Evolutionary conservation across 2,329 filamentous ascomycete genomes (phyloP).

Genomic region (Exophiala alcalophila): DNA sequence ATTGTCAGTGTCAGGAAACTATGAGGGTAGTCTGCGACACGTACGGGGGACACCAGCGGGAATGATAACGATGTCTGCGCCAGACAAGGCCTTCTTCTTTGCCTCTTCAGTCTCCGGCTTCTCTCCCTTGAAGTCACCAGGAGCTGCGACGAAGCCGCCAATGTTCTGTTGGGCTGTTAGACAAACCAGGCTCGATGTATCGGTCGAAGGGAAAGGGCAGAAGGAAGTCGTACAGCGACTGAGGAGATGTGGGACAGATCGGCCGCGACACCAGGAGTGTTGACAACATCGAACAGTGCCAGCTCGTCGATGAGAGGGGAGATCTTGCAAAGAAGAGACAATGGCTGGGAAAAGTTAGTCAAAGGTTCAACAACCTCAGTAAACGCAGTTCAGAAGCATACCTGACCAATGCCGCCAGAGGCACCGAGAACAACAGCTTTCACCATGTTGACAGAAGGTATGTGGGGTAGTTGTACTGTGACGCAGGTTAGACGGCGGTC

Average conservation of each 20-base stretch:
- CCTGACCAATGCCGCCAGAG: conserved; percentile 97
- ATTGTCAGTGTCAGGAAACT: conserved; percentile 23
- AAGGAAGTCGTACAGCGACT: conserved; percentile 64
- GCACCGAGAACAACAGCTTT: conserved; percentile 79
- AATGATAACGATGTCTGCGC: conserved; percentile 94
- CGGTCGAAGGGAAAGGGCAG: conserved; percentile 13
- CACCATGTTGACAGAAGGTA: conserved; percentile 43
- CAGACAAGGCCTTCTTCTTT: conserved; percentile 82
- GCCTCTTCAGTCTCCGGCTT: conserved; percentile 63
- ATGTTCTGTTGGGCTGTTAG: conserved; percentile 65
- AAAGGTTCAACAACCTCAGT: too few relatives aligned
- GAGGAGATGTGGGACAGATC: conserved; percentile 98
- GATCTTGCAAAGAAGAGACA: conserved; percentile 94
- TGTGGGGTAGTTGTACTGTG: conserved; percentile 21
- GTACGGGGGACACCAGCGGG: conserved; percentile 95
- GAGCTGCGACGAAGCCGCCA: conserved; percentile 77
- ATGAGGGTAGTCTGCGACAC: conserved; percentile 37
- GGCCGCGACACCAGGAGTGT: conserved; percentile 91
- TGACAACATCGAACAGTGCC: conserved; percentile 98
- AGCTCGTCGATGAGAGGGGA: conserved; percentile 86
- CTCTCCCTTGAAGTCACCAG: conserved; percentile 32
- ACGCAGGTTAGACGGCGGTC: neutral
- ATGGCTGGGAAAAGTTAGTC: conserved; percentile 59
- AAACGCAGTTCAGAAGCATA: too few relatives aligned
- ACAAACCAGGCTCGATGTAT: conserved; percentile 1